Evolutionary conservation across 768 basidiomycete species (phyloP).

Genomic region (Saitozyma podzolica): DNA sequence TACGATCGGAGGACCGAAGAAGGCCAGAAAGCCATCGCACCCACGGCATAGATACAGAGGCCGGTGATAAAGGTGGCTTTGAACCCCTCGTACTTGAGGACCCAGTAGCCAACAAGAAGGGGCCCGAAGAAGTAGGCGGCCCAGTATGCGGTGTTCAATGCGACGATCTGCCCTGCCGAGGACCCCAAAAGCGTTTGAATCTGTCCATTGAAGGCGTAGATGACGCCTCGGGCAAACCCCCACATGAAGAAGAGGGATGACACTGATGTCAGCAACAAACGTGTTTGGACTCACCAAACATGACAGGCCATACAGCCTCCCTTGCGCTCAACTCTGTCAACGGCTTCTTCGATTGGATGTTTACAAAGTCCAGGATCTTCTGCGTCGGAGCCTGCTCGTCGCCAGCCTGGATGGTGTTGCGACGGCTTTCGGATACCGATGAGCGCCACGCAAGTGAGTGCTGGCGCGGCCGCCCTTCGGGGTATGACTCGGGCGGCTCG

Average conservation of each 20-base stretch:
- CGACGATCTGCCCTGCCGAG: slow-evolving; percentile 25
- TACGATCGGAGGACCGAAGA: slow-evolving; percentile 39
- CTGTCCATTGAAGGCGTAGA: slow-evolving; percentile 42
- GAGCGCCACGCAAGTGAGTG: neutral
- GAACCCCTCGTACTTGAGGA: slow-evolving; percentile 37
- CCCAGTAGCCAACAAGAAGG: slow-evolving; percentile 38
- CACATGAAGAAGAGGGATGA: slow-evolving; percentile 47
- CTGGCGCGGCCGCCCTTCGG: neutral
- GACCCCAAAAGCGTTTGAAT: slow-evolving; percentile 38
- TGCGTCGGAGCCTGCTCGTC: slow-evolving; percentile 24
- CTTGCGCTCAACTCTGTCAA: slow-evolving; percentile 34
- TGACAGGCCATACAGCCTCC: slow-evolving; percentile 43
- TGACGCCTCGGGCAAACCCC: slow-evolving; percentile 50
- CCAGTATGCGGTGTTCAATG: slow-evolving; percentile 45
- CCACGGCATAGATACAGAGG: slow-evolving; percentile 42
- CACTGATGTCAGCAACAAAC: slow-evolving; percentile 17
- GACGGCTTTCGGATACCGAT: too few species aligned
- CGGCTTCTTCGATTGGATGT: slow-evolving; percentile 34
- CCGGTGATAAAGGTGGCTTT: slow-evolving; percentile 48
- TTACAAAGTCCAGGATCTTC: slow-evolving; percentile 48
- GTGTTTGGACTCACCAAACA: slow-evolving; percentile 34
- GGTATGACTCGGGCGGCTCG: slow-evolving; percentile 7
- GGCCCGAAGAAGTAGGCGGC: slow-evolving; percentile 42
- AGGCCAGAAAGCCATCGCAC: slow-evolving; percentile 51
- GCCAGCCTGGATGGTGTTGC: neutral